Percentiles rank a stretch among this genome's conserved stretches.
Conservation (phyloP, 2,329 filamentous ascomycete genomes). For the Apiospora aurea region DNA sequence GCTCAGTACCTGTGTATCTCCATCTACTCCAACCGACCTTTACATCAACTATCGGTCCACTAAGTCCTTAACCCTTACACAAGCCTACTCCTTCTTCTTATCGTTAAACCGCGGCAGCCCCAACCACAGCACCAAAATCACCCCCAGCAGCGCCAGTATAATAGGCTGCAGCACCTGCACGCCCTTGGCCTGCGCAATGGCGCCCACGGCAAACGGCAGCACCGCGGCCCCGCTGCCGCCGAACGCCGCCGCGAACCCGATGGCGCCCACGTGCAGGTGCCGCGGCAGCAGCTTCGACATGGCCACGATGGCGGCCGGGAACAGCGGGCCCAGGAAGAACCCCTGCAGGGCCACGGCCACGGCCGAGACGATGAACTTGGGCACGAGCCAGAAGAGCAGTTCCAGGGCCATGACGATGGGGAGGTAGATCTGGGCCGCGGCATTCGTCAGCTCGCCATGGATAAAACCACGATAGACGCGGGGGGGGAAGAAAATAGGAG, state of each 20-base stretch:
- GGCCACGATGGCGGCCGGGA: slow-evolving; percentile 74
- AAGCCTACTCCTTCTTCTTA: slow-evolving; percentile 47
- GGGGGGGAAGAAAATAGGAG: not conserved
- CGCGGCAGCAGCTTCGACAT: slow-evolving; percentile 73
- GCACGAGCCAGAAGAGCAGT: slow-evolving; percentile 82
- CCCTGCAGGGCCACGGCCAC: slow-evolving; percentile 75
- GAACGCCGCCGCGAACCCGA: slow-evolving; percentile 80
- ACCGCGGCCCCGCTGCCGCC: slow-evolving; percentile 75
- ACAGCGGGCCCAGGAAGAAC: slow-evolving; percentile 81
- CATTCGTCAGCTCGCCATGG: slow-evolving; percentile 25
- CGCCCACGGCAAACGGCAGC: slow-evolving; percentile 71
- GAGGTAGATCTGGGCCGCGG: slow-evolving; percentile 62
- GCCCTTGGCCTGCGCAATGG: slow-evolving; percentile 65
- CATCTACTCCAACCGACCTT: not conserved
- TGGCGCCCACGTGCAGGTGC: slow-evolving; percentile 77
- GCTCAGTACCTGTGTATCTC: no score
- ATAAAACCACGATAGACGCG: no score
- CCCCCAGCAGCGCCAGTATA: slow-evolving; percentile 56
- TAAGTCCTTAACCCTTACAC: not conserved
- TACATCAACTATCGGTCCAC: not conserved
- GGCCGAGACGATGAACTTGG: slow-evolving; percentile 77
- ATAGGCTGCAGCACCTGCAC: slow-evolving; percentile 65
- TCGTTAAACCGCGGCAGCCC: slow-evolving; percentile 48
- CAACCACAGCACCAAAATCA: slow-evolving; percentile 55
- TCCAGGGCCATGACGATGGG: slow-evolving; percentile 68